Evolutionary conservation across 2,329 filamentous ascomycete species (phyloP).

Genomic region (Diplodia intermedia): DNA sequence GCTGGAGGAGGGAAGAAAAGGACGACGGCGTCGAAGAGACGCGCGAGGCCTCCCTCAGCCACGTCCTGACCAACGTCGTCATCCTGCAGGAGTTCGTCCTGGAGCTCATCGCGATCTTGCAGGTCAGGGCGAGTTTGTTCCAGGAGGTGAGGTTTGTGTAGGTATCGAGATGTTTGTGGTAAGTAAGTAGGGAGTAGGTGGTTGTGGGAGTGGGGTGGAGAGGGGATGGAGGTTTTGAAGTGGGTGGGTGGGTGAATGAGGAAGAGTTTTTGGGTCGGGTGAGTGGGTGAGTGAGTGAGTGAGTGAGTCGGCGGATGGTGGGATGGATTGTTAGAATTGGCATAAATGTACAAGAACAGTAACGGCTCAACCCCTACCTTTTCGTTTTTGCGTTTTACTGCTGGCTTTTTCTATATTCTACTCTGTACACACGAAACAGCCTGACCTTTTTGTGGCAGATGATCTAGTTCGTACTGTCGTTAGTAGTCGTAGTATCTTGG

Average conservation of each 20-base stretch:
- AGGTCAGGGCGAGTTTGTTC: constrained; percentile 57
- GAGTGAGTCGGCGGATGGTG: neutral
- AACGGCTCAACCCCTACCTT: neutral
- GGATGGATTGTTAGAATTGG: neutral
- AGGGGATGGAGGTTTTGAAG: too few species aligned
- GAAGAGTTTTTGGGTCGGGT: too few species aligned
- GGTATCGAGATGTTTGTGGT: neutral
- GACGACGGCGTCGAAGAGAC: constrained; percentile 37
- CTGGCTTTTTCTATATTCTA: neutral
- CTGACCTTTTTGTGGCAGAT: neutral
- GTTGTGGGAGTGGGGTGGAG: too few species aligned
- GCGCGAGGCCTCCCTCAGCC: constrained; percentile 55
- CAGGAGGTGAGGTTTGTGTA: constrained; percentile 52
- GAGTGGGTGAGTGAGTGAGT: neutral
- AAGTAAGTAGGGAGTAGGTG: too few species aligned
- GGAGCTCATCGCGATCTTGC: constrained; percentile 57
- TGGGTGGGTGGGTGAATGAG: neutral
- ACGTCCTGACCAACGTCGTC: constrained; percentile 59
- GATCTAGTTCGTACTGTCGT: constrained; percentile 8
- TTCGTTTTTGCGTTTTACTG: neutral
- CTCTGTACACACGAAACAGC: neutral
- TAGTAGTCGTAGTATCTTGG: neutral
- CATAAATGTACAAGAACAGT: constrained; percentile 10
- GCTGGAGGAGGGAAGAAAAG: constrained; percentile 19
- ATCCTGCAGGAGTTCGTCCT: constrained; percentile 59